Base-by-base conservation (phyloP, 2,329 filamentous ascomycete species). In the Colletotrichum sp. region DNA sequence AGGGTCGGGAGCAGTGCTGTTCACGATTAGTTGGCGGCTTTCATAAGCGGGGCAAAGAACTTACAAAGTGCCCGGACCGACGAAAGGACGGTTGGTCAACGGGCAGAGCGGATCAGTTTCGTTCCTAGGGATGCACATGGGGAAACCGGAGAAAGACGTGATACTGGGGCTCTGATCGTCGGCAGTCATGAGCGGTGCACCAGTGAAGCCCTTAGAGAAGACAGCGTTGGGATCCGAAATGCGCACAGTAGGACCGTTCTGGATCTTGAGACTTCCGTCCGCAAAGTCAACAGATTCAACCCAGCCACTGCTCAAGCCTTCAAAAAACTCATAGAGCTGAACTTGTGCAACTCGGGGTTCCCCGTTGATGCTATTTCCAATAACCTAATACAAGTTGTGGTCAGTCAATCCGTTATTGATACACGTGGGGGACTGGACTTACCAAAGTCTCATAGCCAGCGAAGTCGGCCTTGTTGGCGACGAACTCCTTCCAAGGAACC, bases 81-180 rank as follows among this genome's bases (percentile, higher is more conserved):
- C 70, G 59, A 83, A 82, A 1, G 84, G 84, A 2, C 84, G 79
- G 69, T 86, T 87, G 13, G 82, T 82, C 13, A 75, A 55, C 12
- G 84, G 84, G 76, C 86, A 88, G 19, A 82, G 81, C 1, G 79
- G 70, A 59, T 86, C 83, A 39, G 79, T 80, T 15, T 80, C 74
- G 25, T 83, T 85, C 22, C 88, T 82, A 1, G 87, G 87, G n/a
- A 89, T 85, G 71, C 88, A 90, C 87, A 89, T 89, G 4, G 88
- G 88, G 68, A 89, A 89, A 1, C 88, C 88, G 6, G 85, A 86
- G 79, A 88, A 89, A 6, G 87, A 84, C 5, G 83, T 85, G 69
- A 89, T 83, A 64, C 85, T 87, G 0, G 88, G 88, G 77, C 85
- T 89, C 69, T 85, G 82, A 63, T 88, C 87, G 76, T 89, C 88